These are phyloP conservation scores for Coniosporium tulheliwenetii DNA, from an alignment of 2,329 filamentous ascomycete species.

Conservation along the genomic window DNA sequence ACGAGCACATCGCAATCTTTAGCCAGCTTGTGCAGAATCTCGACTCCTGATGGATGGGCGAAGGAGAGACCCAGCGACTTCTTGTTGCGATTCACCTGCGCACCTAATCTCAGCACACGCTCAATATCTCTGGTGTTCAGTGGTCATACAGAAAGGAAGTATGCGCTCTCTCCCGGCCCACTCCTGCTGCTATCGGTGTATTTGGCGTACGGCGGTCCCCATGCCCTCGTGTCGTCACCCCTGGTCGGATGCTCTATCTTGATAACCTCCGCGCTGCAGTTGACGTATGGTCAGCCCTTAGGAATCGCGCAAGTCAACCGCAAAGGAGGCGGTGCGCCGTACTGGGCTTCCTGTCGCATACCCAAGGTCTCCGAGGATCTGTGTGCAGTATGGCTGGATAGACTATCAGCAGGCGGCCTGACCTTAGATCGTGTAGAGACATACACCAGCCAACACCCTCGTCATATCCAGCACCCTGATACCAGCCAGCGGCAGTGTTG, in stretches of 20 bases:
- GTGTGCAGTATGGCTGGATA: slow-evolving; percentile 80
- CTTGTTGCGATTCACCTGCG: slow-evolving; percentile 87
- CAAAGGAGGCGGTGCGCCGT: slow-evolving; percentile 17
- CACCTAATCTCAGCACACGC: slow-evolving; percentile 3
- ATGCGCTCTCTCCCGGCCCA: slow-evolving; percentile 82
- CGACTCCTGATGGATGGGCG: slow-evolving; percentile 65
- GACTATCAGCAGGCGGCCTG: slow-evolving; percentile 4
- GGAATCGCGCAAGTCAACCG: slow-evolving; percentile 10
- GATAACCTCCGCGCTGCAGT: slow-evolving; percentile 73
- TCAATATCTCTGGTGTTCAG: slow-evolving; percentile 1
- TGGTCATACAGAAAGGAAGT: slow-evolving; percentile 64
- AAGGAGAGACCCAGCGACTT: slow-evolving; percentile 89
- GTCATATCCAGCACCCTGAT: slow-evolving; percentile 93
- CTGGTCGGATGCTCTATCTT: slow-evolving; percentile 89
- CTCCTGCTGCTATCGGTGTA: slow-evolving; percentile 46
- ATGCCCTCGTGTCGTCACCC: slow-evolving; percentile 87
- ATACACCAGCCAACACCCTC: slow-evolving; percentile 80
- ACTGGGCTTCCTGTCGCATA: slow-evolving; percentile 31
- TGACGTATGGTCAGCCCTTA: slow-evolving; percentile 7
- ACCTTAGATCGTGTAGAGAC: slow-evolving; percentile 16
- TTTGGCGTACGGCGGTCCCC: slow-evolving; percentile 85
- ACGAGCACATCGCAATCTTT: slow-evolving; percentile 83
- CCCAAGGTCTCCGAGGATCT: slow-evolving; percentile 93
- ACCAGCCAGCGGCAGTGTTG: slow-evolving; percentile 59
- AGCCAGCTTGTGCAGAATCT: slow-evolving; percentile 73